These are phyloP conservation scores for Pseudocercospora pini-densiflorae DNA, from an alignment of 2,329 filamentous ascomycete species.

Conservation along the genomic window DNA sequence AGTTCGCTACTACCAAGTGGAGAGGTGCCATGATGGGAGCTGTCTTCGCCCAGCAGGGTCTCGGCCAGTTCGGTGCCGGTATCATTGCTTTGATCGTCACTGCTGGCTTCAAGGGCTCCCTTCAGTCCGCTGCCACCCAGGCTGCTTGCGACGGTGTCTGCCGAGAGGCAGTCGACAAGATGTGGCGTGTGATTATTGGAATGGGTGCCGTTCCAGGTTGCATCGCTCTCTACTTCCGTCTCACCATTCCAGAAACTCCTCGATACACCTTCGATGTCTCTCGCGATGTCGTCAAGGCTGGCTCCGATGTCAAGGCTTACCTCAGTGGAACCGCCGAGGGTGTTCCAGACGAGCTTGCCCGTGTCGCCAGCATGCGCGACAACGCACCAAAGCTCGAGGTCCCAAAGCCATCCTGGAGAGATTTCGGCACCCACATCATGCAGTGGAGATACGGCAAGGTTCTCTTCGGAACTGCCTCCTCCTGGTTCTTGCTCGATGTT, in stretches of 20 bases:
- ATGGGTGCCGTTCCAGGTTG: conserved; percentile 80
- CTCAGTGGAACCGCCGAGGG: conserved; percentile 67
- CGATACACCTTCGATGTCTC: conserved; percentile 85
- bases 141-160: conserved; percentile 67
- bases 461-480: conserved; percentile 77
- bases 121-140: conserved; percentile 45
- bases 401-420: conserved; percentile 71
- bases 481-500: conserved; percentile 81
- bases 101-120: conserved; percentile 44
- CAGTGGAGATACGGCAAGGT: conserved; percentile 74
- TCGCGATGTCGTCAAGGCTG: conserved; percentile 74
- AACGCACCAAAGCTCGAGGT: conserved; percentile 62
- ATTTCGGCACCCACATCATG: conserved; percentile 73
- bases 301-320: conserved; percentile 76
- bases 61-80: conserved; percentile 77
- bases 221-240: conserved; percentile 81
- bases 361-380: conserved; percentile 61
- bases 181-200: conserved; percentile 82
- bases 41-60: conserved; percentile 86
- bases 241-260: conserved; percentile 86
- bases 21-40: conserved; percentile 85
- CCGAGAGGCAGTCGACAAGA: conserved; percentile 77
- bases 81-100: conserved; percentile 72
- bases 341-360: conserved; percentile 67
- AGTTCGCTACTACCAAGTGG: conserved; percentile 86